Base-by-base conservation (phyloP, 495 filamentous ascomycete genomes). In the Astrocystis sublimbata region DNA sequence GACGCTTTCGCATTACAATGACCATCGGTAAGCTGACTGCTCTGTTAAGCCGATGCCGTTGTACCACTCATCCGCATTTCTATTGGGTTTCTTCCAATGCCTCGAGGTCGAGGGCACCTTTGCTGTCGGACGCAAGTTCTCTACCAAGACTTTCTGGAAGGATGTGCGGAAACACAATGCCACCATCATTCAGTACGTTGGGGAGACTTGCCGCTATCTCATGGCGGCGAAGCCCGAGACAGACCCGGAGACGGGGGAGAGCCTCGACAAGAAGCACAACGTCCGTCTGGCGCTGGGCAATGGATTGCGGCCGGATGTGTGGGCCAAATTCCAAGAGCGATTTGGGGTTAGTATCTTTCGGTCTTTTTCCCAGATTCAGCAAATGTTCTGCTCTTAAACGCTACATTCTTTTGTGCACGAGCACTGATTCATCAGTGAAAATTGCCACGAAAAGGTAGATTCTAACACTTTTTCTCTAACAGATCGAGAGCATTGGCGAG, bases 121-220 rank as follows among this genome's bases (percentile, higher is more conserved):
- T 30, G 80, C 88, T 60, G 68, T 98, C 9, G 89, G 89, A 36
- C 89, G 86, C 65, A 88, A 88, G 64, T 98, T 98, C 78, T 91
- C 89, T 12, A 91, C 87, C 3, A 83, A 82, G 35, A 89, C 81
- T 1, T 98, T 96, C 76, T 96, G 91, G 88, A 81, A 84, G 28
- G 91, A 96, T 57, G 88, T 89, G 23, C 85, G 89, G 8, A 81
- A 83, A 26, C 85, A 84, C 36, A 72, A 89, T 23, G 88, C 93
- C 28, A 96, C 91, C 0, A 79, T 91, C 21, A 88, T 98, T 62
- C 94, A 97, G 68, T 98, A 98, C 65, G 93, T 98, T 9, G 94
- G 94, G 35, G 94, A 98, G 71, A 97, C 91, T 0, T 91, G 92
- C 61, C 88, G 94, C 2, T 98, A 98, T 72, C 84, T 98, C 15